Conservation (phyloP, 768 basidiomycete species). For the Podaxis pistillaris region DNA sequence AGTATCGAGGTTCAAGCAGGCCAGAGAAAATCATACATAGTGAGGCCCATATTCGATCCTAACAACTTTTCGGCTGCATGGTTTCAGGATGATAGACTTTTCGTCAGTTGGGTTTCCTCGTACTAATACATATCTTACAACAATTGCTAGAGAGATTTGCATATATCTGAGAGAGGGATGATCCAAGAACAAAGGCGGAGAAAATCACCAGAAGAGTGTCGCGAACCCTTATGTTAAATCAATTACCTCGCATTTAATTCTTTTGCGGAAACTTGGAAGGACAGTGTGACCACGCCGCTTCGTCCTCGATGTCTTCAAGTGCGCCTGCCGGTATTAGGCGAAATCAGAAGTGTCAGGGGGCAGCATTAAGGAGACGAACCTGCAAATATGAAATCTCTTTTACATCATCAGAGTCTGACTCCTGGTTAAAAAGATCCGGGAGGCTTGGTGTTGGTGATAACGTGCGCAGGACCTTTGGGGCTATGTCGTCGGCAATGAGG, state of each 20-base stretch:
- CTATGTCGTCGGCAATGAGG: constrained; percentile 13
- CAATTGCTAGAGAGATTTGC: neutral
- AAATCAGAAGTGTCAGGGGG: neutral
- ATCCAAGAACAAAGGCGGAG: neutral
- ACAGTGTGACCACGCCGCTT: neutral
- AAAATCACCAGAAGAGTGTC: neutral
- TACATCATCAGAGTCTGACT: neutral
- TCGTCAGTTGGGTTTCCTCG: neutral
- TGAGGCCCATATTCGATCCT: neutral
- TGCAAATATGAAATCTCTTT: neutral
- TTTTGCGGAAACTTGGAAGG: neutral
- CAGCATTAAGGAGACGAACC: neutral
- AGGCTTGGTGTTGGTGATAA: constrained; percentile 7
- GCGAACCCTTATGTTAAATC: constrained; percentile 1
- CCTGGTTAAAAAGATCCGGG: neutral
- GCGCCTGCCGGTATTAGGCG: neutral
- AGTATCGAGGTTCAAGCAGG: constrained; percentile 29
- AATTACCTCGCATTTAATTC: constrained; percentile 7
- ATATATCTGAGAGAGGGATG: neutral
- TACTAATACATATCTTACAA: neutral
- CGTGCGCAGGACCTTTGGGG: constrained; percentile 3
- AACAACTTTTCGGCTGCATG: neutral
- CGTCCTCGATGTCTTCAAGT: neutral
- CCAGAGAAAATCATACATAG: constrained; percentile 16
- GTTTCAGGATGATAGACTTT: neutral